Conservation (phyloP, 352 stramenopile genomes). For the Plasmopara halstedii region DNA sequence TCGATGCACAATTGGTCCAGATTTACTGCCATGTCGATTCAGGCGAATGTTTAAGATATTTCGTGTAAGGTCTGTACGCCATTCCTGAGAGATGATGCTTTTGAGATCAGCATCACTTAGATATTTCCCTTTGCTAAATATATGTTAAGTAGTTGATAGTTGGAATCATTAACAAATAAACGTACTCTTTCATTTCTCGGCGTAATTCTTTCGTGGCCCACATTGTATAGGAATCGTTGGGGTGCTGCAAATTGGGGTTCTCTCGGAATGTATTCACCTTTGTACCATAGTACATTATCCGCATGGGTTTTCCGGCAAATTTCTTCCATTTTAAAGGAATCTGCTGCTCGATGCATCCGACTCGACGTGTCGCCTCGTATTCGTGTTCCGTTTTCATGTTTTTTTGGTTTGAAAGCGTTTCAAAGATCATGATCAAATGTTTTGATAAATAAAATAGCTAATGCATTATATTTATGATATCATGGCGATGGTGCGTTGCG, state of each 20-base stretch:
- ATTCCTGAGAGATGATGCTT: conserved; percentile 47
- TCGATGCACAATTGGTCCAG: conserved; percentile 43
- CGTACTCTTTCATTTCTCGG: conserved; percentile 31
- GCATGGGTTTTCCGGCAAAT: conserved; percentile 43
- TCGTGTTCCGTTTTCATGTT: conserved; percentile 9
- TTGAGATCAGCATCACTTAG: conserved; percentile 40
- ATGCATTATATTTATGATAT: too few species aligned
- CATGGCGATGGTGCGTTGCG: too few species aligned
- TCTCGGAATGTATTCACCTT: conserved; percentile 58
- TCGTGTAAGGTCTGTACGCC: conserved; percentile 53
- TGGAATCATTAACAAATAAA: not conserved
- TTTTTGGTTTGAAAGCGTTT: too few species aligned
- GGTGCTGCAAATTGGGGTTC: conserved; percentile 35
- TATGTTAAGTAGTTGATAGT: not conserved
- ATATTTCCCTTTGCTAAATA: conserved; percentile 12
- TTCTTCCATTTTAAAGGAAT: conserved; percentile 36
- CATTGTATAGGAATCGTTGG: conserved; percentile 34
- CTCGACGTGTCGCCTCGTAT: conserved; percentile 34
- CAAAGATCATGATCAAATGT: too few species aligned
- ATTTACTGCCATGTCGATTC: conserved; percentile 49
- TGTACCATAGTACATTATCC: conserved; percentile 52
- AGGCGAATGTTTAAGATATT: conserved; percentile 41
- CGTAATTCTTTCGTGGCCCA: conserved; percentile 36
- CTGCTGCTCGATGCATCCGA: conserved; percentile 48
- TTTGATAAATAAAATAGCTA: too few species aligned